Base-by-base conservation (phyloP, 768 basidiomycete genomes). In the Hygrophoropsis aurantiaca region DNA sequence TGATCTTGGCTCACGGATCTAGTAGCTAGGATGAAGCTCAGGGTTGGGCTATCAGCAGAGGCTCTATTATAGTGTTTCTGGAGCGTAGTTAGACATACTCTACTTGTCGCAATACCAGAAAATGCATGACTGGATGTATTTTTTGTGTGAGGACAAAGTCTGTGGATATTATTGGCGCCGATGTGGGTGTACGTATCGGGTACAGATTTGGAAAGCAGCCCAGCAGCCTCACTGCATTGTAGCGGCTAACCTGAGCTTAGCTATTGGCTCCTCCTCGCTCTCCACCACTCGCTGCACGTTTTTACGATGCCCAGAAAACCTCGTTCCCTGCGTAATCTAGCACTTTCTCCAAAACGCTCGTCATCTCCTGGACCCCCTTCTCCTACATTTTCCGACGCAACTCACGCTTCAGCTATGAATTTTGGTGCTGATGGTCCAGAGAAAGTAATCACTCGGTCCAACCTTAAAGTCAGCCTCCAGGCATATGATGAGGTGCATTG, bases 321-420 rank as follows among this genome's bases (percentile, higher is more conserved):
- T 58, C 78, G 78, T 52, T 81, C 82, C 13, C 71, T 87, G 23
- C 80, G 77, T 50, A 70, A 73, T 23, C 68, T 85, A 25, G 64
- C 77, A 8, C 61, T 82, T 70, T 67, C 74, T 50, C 63, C 73
- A 60, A 68, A 55, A 44, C 71, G 74, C 46, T 70, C 66, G 43
- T 62, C 70, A 3, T 80, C 82, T 5, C 74, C 82, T 44, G 67
- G 72, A 30, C 84, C 87, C 46, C 87, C 88, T 2, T 93, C 90
- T 20, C 90, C 90, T 43, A 90, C 90, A 3, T 90, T 87, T 69
- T 85, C 88, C 24, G 89, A 91, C 16, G 72, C 80, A 19, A 93
- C 91, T 9, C 81, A 88, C 59, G 86, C 75, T 25, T 90, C 90
- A 15, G 80, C 78, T 39, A 79, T 90, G 71, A 80, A 86, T 63